A percentile compares a stretch with the other conserved stretches of the same genome.
phyloP scores from a whole-genome alignment of 805 yeast genomes.

The Ogataea corticis region DNA sequence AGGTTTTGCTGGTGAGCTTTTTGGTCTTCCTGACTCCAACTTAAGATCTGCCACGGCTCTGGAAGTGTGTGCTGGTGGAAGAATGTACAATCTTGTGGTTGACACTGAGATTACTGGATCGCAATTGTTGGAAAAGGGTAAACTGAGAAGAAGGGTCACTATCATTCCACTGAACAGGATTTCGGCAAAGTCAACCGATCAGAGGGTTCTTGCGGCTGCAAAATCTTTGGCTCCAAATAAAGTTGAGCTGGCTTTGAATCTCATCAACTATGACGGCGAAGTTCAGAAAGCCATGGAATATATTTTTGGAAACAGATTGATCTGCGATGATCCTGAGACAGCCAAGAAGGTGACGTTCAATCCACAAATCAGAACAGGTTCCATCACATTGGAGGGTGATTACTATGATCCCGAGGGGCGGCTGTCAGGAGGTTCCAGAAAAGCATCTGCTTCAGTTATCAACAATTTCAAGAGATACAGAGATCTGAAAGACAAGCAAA shows the following conservation, averaged over 20 bases:
- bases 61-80: constrained; percentile 92
- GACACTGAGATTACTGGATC: constrained; percentile 87
- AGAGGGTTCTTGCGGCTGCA: constrained; percentile 59
- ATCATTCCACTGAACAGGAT: constrained; percentile 91
- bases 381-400: constrained; percentile 92
- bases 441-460: constrained; percentile 55
- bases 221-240: constrained; percentile 76
- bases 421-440: constrained; percentile 90
- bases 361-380: constrained; percentile 73
- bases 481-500: constrained; percentile 44
- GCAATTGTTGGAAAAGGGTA: constrained; percentile 74
- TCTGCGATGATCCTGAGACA: constrained; percentile 84
- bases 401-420: constrained; percentile 96
- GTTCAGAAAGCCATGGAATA: constrained; percentile 83
- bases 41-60: constrained; percentile 73
- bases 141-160: constrained; percentile 78
- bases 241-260: constrained; percentile 85
- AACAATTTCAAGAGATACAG: constrained; percentile 62
- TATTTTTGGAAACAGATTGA: constrained; percentile 86
- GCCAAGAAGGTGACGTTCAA: constrained; percentile 89
- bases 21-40: constrained; percentile 58
- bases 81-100: constrained; percentile 86
- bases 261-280: constrained; percentile 72
- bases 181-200: constrained; percentile 54
- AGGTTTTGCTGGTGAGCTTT: constrained; percentile 89